A percentile compares a stretch with the other conserved stretches of the same genome.
These are phyloP conservation scores for Mesembryanthemum crystallinum DNA, from an alignment of 148 eudicot species.

Conservation along the genomic window DNA sequence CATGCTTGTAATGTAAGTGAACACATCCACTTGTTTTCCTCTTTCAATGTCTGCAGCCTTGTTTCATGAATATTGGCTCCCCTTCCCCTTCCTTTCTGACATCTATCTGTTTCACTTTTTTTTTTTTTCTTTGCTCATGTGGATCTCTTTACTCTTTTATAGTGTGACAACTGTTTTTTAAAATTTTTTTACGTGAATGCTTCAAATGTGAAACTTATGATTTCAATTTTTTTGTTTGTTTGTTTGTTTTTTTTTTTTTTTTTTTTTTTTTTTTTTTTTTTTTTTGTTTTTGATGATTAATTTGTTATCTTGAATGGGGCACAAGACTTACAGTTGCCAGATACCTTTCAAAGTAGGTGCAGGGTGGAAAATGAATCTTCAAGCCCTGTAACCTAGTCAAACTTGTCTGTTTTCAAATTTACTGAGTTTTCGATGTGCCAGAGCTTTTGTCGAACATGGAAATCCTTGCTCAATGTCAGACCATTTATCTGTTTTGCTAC, in stretches of 20 bases:
- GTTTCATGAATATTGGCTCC: too few species aligned
- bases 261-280: too few species aligned
- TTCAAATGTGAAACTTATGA: background rate
- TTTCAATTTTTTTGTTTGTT: too few species aligned
- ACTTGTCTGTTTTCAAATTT: background rate
- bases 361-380: background rate
- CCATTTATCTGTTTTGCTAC: background rate
- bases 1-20: conserved; percentile 93
- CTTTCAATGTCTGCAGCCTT: background rate
- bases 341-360: background rate
- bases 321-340: background rate
- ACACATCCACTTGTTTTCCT: background rate
- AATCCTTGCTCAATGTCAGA: too few species aligned
- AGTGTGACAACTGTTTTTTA: background rate
- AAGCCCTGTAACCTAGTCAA: background rate
- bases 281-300: background rate
- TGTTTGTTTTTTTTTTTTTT: too few species aligned
- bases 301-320: background rate
- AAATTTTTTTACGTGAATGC: background rate
- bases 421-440: too few species aligned
- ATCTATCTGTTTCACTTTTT: too few species aligned
- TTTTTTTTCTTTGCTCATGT: too few species aligned
- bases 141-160: background rate
- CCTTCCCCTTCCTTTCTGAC: too few species aligned
- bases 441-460: too few species aligned